Conservation (phyloP, 495 filamentous ascomycete species). For the Neohortaea acidophila region DNA sequence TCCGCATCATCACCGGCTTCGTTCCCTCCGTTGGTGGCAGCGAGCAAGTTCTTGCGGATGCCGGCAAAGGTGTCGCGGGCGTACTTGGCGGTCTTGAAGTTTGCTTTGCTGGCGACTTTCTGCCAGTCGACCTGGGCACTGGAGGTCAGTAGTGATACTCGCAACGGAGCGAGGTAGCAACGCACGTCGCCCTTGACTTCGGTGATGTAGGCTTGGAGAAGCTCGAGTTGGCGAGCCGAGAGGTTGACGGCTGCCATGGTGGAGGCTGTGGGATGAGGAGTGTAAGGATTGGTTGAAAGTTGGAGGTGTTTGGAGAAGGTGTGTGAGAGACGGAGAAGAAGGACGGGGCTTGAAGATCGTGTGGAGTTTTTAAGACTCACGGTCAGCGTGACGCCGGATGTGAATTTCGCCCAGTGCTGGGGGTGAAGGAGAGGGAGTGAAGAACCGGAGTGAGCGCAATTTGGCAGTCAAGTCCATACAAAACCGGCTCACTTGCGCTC, state of each 20-base stretch:
- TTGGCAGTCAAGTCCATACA: slow-evolving; percentile 2
- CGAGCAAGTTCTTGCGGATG: slow-evolving; percentile 4
- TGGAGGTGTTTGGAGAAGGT: neutral
- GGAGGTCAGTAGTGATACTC: neutral
- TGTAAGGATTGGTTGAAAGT: neutral
- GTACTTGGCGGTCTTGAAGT: slow-evolving; percentile 1
- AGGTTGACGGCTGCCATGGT: slow-evolving; percentile 3
- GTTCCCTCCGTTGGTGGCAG: neutral
- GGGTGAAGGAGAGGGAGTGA: neutral
- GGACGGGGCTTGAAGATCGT: neutral
- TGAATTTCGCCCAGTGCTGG: neutral
- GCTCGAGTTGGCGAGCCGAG: neutral
- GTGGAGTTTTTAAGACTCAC: neutral
- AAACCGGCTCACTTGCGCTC: slow-evolving; percentile 2
- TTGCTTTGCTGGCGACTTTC: slow-evolving; percentile 2
- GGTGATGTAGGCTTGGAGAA: neutral
- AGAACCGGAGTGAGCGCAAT: neutral
- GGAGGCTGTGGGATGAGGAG: neutral
- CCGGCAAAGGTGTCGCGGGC: slow-evolving; percentile 1
- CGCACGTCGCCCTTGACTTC: slow-evolving; percentile 2
- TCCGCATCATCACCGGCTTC: neutral
- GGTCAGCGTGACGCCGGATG: neutral
- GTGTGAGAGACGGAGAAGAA: neutral
- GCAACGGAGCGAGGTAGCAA: neutral
- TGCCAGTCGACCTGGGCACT: slow-evolving; percentile 6